These are phyloP conservation scores for Diaporthe ilicicola DNA, from an alignment of 2,329 filamentous ascomycete species.

Conservation along the genomic window DNA sequence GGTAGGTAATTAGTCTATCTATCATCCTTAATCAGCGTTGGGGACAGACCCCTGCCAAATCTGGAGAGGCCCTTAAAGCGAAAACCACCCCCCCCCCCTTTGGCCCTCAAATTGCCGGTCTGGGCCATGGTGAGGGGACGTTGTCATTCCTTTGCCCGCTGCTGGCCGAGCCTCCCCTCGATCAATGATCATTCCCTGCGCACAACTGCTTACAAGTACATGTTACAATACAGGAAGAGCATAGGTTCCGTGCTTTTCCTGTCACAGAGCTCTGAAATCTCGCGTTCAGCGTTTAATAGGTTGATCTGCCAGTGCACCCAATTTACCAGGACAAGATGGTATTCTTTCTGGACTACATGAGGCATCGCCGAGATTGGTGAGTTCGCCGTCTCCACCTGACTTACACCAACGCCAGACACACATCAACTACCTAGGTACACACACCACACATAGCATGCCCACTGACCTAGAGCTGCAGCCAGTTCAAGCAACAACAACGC, in stretches of 20 bases:
- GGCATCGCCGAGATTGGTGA: slow-evolving; percentile 77
- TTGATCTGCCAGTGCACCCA: neutral
- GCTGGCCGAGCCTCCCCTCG: neutral
- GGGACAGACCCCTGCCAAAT: neutral
- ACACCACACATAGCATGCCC: slow-evolving; percentile 35
- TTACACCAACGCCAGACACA: slow-evolving; percentile 4
- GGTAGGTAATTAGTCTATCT: no score
- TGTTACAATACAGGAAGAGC: neutral
- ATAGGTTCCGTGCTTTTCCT: neutral
- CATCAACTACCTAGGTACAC: no score
- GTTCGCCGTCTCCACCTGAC: slow-evolving; percentile 36
- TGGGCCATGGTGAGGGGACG: neutral
- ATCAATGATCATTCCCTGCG: neutral
- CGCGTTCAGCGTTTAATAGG: neutral
- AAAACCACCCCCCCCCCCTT: no score
- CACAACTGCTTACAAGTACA: neutral
- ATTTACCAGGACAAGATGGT: slow-evolving; percentile 43
- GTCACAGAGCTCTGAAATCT: neutral
- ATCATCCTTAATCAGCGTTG: neutral
- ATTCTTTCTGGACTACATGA: slow-evolving; percentile 66
- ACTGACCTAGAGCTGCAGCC: slow-evolving; percentile 59
- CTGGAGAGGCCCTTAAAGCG: no score
- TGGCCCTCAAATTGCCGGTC: neutral
- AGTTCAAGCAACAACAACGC: slow-evolving; percentile 82
- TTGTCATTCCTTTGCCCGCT: neutral